These are phyloP conservation scores for Fusarium staphyleae DNA, from an alignment of 2,329 filamentous ascomycete species.

Conservation along the genomic window DNA sequence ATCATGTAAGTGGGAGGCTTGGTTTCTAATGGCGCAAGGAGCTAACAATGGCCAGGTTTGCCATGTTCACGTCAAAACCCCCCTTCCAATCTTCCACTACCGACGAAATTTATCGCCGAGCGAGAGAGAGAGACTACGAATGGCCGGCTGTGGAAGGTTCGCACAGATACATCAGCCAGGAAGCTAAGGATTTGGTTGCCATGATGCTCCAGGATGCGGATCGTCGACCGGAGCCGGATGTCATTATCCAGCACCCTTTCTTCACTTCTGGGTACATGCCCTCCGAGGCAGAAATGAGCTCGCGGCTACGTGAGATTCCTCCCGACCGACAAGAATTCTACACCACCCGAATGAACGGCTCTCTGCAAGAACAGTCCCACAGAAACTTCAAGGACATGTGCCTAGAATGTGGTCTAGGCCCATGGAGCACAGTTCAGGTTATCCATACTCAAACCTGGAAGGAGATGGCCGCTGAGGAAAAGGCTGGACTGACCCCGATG, in stretches of 20 bases:
- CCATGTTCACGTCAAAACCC: constrained; percentile 94
- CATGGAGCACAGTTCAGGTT: constrained; percentile 56
- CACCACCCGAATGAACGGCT: constrained; percentile 53
- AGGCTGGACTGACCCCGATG: constrained; percentile 67
- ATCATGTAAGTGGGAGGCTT: constrained; percentile 74
- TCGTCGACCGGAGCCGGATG: constrained; percentile 75
- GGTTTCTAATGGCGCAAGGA: not conserved
- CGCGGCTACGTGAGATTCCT: constrained; percentile 62
- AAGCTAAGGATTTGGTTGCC: constrained; percentile 80
- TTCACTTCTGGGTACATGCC: constrained; percentile 81
- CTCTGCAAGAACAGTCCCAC: constrained; percentile 55
- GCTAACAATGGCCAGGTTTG: constrained; percentile 67
- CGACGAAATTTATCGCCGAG: constrained; percentile 82
- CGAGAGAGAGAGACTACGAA: constrained; percentile 75
- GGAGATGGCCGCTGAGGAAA: constrained; percentile 73
- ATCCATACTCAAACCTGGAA: constrained; percentile 66
- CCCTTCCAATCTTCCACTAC: constrained; percentile 93
- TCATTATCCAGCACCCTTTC: constrained; percentile 80
- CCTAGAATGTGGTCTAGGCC: constrained; percentile 64
- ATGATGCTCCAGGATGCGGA: constrained; percentile 79
- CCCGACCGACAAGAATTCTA: constrained; percentile 68
- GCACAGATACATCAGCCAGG: constrained; percentile 74
- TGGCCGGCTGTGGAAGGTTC: constrained; percentile 75
- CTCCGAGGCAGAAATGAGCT: constrained; percentile 62
- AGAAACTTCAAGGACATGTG: constrained; percentile 65